These are phyloP conservation scores for Lachnellula hyalina DNA, from an alignment of 2,329 filamentous ascomycete genomes.

Conservation along the genomic window DNA sequence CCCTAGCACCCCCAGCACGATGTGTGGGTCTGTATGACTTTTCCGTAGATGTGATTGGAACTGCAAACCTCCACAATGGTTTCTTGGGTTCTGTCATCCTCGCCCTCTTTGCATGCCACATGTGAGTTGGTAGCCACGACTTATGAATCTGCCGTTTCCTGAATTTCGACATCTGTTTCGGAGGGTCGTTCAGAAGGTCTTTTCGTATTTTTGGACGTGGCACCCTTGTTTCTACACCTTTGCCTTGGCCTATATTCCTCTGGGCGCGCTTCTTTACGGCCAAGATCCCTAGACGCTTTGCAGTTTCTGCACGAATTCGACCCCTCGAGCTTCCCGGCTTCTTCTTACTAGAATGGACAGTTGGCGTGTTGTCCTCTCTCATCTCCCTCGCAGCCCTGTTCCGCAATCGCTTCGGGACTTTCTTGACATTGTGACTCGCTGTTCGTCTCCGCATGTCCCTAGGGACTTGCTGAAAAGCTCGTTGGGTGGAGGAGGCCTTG, in stretches of 20 bases:
- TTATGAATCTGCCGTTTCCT: conserved; percentile 82
- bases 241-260: conserved; percentile 29
- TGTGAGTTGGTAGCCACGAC: conserved; percentile 90
- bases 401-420: conserved; percentile 74
- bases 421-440: conserved; percentile 91
- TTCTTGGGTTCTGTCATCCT: conserved; percentile 76
- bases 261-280: conserved; percentile 49
- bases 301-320: conserved; percentile 68
- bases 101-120: conserved; percentile 89
- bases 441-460: conserved; percentile 78
- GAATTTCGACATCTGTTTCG: conserved; percentile 62
- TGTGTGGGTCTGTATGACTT: conserved; percentile 89
- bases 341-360: conserved; percentile 59
- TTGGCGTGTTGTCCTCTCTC: conserved; percentile 85
- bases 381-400: conserved; percentile 68
- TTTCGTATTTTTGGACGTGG: conserved; percentile 64
- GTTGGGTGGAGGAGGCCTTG: conserved; percentile 54
- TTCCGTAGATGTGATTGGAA: conserved; percentile 79
- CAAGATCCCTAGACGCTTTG: conserved; percentile 62
- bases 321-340: conserved; percentile 54
- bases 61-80: conserved; percentile 83
- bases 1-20: conserved; percentile 67
- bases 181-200: conserved; percentile 61
- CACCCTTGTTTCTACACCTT: conserved; percentile 35
- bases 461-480: conserved; percentile 89